Base-by-base conservation (phyloP, 495 filamentous ascomycete species). In the Apodospora peruviana region DNA sequence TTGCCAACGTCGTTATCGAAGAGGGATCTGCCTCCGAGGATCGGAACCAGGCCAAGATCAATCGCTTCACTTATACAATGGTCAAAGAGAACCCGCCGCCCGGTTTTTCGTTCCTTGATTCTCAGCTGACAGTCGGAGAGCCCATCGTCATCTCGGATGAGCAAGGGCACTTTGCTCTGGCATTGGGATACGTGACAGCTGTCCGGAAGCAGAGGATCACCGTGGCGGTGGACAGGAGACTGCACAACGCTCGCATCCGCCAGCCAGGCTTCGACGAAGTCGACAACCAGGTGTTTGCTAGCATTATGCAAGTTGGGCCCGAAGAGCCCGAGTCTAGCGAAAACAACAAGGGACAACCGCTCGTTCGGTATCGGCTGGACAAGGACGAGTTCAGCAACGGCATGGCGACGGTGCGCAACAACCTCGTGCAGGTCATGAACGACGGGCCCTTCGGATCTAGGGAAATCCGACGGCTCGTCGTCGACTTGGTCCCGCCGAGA, bases 311-410 rank as follows among this genome's bases (percentile, higher is more conserved):
- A 56, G 80, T 91, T 36, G 77, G 69, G n/a, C 68, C 77, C 39
- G 71, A 79, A 41, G 75, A 73, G 16, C 65, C 61, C 7, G 72
- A 62, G 1, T 64, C 73, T 4, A 62, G 66, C 27, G 65, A 80
- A 42, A 67, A 72, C 24, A 73, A 67, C 14, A 69, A 73, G 47
- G 53, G 62, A 34, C 63, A 68, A 37, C 75, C 84, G 43, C 80
- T 81, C 21, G 62, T 87, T 14, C 67, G 84, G 17, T 97, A 91
- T 58, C 84, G 93, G 25, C 70, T 98, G 2, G 93, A 98, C 67
- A 96, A 96, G 65, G 93, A 97, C 57, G 93, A 97, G 61, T 96
- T 96, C 67, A 95, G 87, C 68, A 97, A 91, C 52, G 93, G 93
- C 48, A 94, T 98, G 90, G 90, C 93, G 16, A 85, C 82, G 40